A percentile compares a stretch with the other conserved stretches of the same genome.
Conservation (phyloP, 352 stramenopile species). For the Phytophthora pseudosyringae region DNA sequence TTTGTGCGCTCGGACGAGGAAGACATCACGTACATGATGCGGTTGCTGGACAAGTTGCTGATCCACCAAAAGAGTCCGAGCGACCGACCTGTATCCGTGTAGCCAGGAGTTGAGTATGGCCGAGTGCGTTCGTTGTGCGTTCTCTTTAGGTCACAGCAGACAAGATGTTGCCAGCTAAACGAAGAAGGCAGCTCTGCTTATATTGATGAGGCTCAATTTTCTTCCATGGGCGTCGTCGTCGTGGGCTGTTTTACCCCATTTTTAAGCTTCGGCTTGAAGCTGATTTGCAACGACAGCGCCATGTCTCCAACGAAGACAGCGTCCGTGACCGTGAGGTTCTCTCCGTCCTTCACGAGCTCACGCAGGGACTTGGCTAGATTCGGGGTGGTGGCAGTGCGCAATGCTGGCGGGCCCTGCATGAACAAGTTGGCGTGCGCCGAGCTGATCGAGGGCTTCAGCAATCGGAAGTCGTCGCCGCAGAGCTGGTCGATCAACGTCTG, state of each 20-base stretch:
- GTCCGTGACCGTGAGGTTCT: conserved; percentile 95
- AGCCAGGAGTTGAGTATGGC: conserved; percentile 6
- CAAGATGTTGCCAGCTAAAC: no score
- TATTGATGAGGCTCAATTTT: conserved; percentile 20
- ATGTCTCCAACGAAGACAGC: conserved; percentile 89
- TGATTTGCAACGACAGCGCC: conserved; percentile 72
- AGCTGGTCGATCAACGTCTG: conserved; percentile 73
- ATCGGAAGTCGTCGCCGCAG: conserved; percentile 60
- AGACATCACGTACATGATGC: conserved; percentile 38
- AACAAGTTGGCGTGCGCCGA: conserved; percentile 70
- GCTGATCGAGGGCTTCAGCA: conserved; percentile 80
- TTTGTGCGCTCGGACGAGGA: conserved; percentile 35
- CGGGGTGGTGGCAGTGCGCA: conserved; percentile 90
- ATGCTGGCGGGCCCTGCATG: conserved; percentile 77
- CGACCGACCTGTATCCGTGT: conserved; percentile 15
- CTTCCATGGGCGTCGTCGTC: conserved; percentile 24
- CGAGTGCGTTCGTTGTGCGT: neutral
- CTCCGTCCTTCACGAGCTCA: conserved; percentile 89
- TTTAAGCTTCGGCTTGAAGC: conserved; percentile 46
- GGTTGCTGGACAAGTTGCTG: conserved; percentile 29
- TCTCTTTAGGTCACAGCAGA: no score
- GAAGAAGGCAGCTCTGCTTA: neutral
- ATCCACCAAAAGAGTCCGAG: conserved; percentile 17
- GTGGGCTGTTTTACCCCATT: conserved; percentile 24
- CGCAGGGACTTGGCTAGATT: conserved; percentile 93